Evolutionary conservation across 2,329 filamentous ascomycete species (phyloP).

Genomic region (Cercospora sesami): DNA sequence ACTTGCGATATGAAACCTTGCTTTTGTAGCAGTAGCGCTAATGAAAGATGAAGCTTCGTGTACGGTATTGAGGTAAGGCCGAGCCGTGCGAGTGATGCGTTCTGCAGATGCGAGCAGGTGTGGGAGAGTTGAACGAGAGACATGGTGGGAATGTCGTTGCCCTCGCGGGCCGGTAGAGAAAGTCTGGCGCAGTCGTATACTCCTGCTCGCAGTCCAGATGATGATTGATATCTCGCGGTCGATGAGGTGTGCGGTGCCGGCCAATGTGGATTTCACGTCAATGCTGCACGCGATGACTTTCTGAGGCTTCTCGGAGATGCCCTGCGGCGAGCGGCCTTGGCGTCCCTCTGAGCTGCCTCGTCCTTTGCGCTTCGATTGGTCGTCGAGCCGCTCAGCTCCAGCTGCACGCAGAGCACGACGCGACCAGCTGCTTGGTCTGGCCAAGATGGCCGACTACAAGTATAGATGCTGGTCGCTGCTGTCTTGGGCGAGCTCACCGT

Average conservation of each 20-base stretch:
- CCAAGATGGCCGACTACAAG: constrained; percentile 11
- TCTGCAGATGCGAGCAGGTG: constrained; percentile 88
- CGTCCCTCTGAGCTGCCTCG: background rate
- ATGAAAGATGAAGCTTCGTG: constrained; percentile 74
- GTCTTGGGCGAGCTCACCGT: constrained; percentile 22
- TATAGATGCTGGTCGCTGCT: constrained; percentile 16
- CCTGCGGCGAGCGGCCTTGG: constrained; percentile 1
- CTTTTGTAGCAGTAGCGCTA: constrained; percentile 76
- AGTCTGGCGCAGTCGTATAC: background rate
- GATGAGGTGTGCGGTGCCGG: background rate
- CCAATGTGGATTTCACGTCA: background rate
- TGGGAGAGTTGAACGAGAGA: constrained; percentile 73
- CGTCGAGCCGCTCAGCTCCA: constrained; percentile 10
- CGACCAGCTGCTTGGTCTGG: constrained; percentile 3
- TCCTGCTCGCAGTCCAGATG: background rate
- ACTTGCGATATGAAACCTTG: constrained; percentile 80
- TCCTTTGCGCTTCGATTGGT: constrained; percentile 2
- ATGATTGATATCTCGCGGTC: background rate
- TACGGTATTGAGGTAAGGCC: constrained; percentile 80
- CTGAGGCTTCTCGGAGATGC: constrained; percentile 1
- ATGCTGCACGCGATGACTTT: constrained; percentile 3
- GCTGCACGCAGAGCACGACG: constrained; percentile 1
- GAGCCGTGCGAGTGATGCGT: constrained; percentile 79
- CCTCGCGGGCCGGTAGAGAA: constrained; percentile 11
- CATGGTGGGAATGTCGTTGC: constrained; percentile 49